phyloP scores from a whole-genome alignment of 176 grass and related monocot genomes.

The Coix lacrymajobi region DNA sequence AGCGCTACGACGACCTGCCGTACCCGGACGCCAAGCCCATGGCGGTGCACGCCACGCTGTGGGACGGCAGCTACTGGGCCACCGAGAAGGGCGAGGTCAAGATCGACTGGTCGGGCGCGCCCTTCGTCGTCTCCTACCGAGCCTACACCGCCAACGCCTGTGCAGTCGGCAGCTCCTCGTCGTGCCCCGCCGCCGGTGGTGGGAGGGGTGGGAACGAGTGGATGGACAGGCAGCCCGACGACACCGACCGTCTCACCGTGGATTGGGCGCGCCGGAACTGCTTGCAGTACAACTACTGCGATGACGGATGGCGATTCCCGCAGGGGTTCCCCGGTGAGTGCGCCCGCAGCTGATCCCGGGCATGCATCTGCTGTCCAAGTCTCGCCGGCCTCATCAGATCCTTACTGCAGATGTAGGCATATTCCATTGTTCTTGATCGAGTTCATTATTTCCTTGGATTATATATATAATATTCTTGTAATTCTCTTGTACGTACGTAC shows the following conservation, averaged over 20 bases:
- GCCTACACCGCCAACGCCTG: conserved; percentile 35
- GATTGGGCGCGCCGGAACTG: neutral
- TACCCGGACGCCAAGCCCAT: conserved; percentile 36
- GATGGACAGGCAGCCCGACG: neutral
- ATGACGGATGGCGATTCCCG: neutral
- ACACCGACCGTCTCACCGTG: neutral
- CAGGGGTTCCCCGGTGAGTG: conserved; percentile 16
- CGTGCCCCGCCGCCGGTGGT: neutral
- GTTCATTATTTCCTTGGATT: neutral
- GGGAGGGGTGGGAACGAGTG: neutral
- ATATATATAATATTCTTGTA: neutral
- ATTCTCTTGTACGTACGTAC: neutral
- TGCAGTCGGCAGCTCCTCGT: neutral
- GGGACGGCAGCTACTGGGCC: conserved; percentile 57
- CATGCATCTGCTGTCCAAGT: neutral
- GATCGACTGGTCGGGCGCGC: conserved; percentile 39
- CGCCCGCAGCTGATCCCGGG: neutral
- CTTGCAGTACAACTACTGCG: conserved; percentile 21
- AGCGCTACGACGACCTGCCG: conserved; percentile 34
- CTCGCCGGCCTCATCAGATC: neutral
- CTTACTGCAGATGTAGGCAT: neutral
- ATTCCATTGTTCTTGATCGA: neutral
- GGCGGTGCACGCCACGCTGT: conserved; percentile 49
- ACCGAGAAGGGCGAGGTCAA: conserved; percentile 27
- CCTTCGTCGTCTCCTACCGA: conserved; percentile 38